Percentiles rank a stretch among this genome's conserved stretches.
Conservation (phyloP, 2,329 filamentous ascomycete genomes). For the Helotiales sp. region DNA sequence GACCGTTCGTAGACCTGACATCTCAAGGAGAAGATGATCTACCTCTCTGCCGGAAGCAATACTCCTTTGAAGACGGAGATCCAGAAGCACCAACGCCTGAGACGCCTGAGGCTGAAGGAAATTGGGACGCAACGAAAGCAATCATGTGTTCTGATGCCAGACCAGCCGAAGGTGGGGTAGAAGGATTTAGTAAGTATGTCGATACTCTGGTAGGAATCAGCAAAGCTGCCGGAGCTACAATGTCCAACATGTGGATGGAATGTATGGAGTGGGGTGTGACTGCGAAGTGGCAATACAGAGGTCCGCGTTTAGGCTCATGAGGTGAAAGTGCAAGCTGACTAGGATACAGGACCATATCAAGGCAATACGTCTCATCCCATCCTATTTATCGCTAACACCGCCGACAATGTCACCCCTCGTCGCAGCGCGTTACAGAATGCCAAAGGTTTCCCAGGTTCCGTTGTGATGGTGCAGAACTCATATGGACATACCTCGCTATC, state of each 20-base stretch:
- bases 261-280: conserved; percentile 36
- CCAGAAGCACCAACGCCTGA: conserved; percentile 5
- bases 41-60: conserved; percentile 9
- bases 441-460: conserved; percentile 44
- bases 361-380: conserved; percentile 37
- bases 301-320: conserved; percentile 12
- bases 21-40: conserved; percentile 13
- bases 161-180: conserved; percentile 21
- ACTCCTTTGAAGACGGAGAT: not conserved
- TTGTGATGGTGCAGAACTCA: conserved; percentile 49
- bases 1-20: conserved; percentile 36
- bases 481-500: conserved; percentile 53
- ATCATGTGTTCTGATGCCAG: conserved; percentile 34
- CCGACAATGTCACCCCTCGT: conserved; percentile 39
- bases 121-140: conserved; percentile 25
- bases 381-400: conserved; percentile 39
- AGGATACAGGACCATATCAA: conserved; percentile 32
- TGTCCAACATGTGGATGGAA: conserved; percentile 39
- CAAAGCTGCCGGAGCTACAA: conserved; percentile 44
- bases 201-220: conserved; percentile 36
- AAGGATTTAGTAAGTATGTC: conserved; percentile 28
- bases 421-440: conserved; percentile 35
- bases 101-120: conserved; percentile 19
- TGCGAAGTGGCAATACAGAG: conserved; percentile 33
- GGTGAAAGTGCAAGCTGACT: not conserved